Base-by-base conservation (phyloP, 2,329 filamentous ascomycete genomes). In the Exophiala alcalophila region DNA sequence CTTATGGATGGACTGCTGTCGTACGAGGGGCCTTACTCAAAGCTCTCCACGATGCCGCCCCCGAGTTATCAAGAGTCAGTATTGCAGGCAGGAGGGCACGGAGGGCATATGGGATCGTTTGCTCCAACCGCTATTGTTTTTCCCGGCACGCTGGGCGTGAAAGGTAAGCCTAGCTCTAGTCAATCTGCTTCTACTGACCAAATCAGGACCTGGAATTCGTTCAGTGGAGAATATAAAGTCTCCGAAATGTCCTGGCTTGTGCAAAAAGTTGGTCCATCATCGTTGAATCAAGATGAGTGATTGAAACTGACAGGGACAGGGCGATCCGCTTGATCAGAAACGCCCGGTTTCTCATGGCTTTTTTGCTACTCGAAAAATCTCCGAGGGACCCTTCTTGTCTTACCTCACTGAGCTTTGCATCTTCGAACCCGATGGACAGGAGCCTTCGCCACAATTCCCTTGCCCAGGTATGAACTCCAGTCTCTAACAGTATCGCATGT, bases 1-100 rank as follows among this genome's bases (percentile, higher is more conserved):
- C 45, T 4, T 40, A 60, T 31, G 57, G 53, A n/a, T 61, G 54
- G 56, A 59, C 57, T n/a, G 57, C 57, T 19, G 52, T 61, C 7
- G 54, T 56, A 5, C 35, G 54, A 16, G 57, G 57, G 3, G 55
- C 55, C 6, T 39, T 59, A 2, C 40, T 43, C 11, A 53, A 51
- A 21, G 32, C 33, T 11, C n/a, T 53, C 11, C 47, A 49, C n/a
- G 44, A 55, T 6, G 32, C 36, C 10, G 30, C 32, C 7, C 28
- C 49, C 4, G 41, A 39, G 15, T 8, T 30, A 2, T 14, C 40
- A 2, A 24, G 44, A 16, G 18, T 48, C 8, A 38, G n/a, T 9
- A 35, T 61, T 6, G 49, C 51, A 1, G 55, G 54, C 12, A 47
- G 59, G 1, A 41, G 50, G 7, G 53, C 59, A 5, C 44, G 59